Evolutionary conservation across 2,329 filamentous ascomycete genomes (phyloP), one percentile per base, ranked within the genome.

Genomic region (Seiridium unicorne): DNA sequence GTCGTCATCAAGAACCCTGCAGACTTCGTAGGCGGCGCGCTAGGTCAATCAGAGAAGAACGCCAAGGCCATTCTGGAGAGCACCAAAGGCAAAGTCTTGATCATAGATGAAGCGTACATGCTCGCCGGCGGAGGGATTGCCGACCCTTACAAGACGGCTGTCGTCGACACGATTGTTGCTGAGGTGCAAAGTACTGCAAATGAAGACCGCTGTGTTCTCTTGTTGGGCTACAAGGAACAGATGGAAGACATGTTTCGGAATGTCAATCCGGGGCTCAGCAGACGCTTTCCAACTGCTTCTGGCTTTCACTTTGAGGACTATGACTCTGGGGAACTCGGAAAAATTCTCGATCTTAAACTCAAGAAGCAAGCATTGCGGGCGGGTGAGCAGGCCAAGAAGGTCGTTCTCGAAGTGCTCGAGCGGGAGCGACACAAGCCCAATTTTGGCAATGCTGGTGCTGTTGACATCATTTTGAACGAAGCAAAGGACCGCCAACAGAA

Each of bases 91-190:
- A 94, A 93, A 64, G 89, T 93, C 0, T 80, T 94, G 0, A 84
- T 94, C 11, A 92, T 94, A 3, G 91, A 94, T 62, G 91, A 95
- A 68, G 90, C 90, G 0, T 93, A 94, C 63, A 85, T 86, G 40
- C 77, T 94, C 0, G 83, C 80, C 51, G 72, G 74, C 1, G 76
- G 76, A 0, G 70, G 71, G 2, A 71, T 68, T 1, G 67, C 70
- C 8, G 75, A 77, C 11, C 69, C 74, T 0, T 92, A 75, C 74
- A 89, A 85, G 69, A 82, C 78, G 0, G 88, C 85, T 0, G 88
- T 91, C 1, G 80, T 92, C 3, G 90, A 93, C 65, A 92, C 88
- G 0, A 86, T 92, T 10, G 90, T 92, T 0, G 87, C 88, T 0
- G 87, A 91, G 64, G 83, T 93, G 0, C 89, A 93, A 61, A 89